Base-by-base conservation (phyloP, 306 rosid genomes). In the Castanea sativa region DNA sequence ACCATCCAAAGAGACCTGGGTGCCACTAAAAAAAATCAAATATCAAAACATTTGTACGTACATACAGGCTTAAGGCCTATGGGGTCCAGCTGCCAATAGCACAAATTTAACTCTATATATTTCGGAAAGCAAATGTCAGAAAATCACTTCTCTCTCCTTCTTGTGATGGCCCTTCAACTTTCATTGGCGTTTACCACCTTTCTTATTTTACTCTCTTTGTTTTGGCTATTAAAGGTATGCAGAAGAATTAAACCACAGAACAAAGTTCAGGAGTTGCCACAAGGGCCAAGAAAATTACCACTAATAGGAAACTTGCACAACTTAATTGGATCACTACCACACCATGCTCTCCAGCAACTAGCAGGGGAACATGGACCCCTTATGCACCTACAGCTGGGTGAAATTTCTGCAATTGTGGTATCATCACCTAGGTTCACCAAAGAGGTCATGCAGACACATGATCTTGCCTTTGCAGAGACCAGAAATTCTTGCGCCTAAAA, bases 321-420 rank as follows among this genome's bases (percentile, higher is more conserved):
- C 64, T 79, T 78, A 3, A 5, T 29, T 52, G 82, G 82, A 2
- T 73, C 65, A 3, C 69, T 53, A 16, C 79, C 82, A 5, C 86
- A 83, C 58, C 83, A 27, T 12, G 45, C 51, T 21, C 55, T 83
- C 0, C 6, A 33, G 71, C n/a, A 82, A 3, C 81, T 90, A 55
- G 79, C 91, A 7, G 11, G 65, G 18, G 82, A 69, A 59, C 19
- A 85, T 72, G 90, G 92, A 30, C 85, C 90, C n/a, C 38, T 87
- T 0, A 85, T 85, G 91, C 85, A 85, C 67, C 79, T 90, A 3
- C 78, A 80, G 52, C 79, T 90, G 0, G 89, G 90, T 29, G 83
- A 90, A 35, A 71, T 83, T 30, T 75, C 83, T 2, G 57, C 89
- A 7, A 43, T 84, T 68, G 60, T 86, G 56, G 89, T 79, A 3